Conservation (phyloP, 2,329 filamentous ascomycete species). For the Talaromyces sp. region DNA sequence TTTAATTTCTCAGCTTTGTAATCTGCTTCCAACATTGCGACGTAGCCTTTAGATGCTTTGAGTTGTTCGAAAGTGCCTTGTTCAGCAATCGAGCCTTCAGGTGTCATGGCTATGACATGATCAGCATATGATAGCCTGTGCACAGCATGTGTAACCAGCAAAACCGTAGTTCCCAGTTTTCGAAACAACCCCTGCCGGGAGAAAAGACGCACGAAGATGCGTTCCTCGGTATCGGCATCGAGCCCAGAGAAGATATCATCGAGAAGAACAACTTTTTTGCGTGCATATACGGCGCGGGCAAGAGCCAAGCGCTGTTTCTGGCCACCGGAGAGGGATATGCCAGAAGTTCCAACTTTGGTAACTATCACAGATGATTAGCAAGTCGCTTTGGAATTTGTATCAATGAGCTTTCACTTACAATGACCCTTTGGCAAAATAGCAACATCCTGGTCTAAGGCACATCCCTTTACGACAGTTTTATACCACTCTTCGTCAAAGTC, state of each 20-base stretch:
- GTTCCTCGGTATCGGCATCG: slow-evolving; percentile 52
- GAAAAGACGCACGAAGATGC: slow-evolving; percentile 33
- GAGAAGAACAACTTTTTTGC: slow-evolving; percentile 75
- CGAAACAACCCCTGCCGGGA: slow-evolving; percentile 16
- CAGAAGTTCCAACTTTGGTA: slow-evolving; percentile 67
- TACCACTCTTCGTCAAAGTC: slow-evolving; percentile 30
- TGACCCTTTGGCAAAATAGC: slow-evolving; percentile 46
- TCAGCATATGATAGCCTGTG: slow-evolving; percentile 44
- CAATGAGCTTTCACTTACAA: slow-evolving; percentile 62
- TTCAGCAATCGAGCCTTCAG: slow-evolving; percentile 37
- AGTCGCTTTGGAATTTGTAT: slow-evolving; percentile 59
- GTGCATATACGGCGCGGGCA: slow-evolving; percentile 70
- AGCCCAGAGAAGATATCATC: slow-evolving; percentile 85
- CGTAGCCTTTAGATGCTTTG: slow-evolving; percentile 36
- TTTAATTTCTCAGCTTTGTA: slow-evolving; percentile 9
- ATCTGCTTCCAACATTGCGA: slow-evolving; percentile 37
- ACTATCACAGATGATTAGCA: slow-evolving; percentile 49
- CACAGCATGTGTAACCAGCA: slow-evolving; percentile 22
- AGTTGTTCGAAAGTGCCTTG: slow-evolving; percentile 41
- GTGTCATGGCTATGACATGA: slow-evolving; percentile 40
- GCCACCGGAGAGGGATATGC: slow-evolving; percentile 73
- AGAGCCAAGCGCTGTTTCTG: slow-evolving; percentile 79
- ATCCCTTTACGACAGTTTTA: slow-evolving; percentile 32
- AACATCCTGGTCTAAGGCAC: slow-evolving; percentile 49
- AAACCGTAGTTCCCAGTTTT: slow-evolving; percentile 2